phyloP scores from a whole-genome alignment of 805 yeast species.

The Suhomyces sp. region DNA sequence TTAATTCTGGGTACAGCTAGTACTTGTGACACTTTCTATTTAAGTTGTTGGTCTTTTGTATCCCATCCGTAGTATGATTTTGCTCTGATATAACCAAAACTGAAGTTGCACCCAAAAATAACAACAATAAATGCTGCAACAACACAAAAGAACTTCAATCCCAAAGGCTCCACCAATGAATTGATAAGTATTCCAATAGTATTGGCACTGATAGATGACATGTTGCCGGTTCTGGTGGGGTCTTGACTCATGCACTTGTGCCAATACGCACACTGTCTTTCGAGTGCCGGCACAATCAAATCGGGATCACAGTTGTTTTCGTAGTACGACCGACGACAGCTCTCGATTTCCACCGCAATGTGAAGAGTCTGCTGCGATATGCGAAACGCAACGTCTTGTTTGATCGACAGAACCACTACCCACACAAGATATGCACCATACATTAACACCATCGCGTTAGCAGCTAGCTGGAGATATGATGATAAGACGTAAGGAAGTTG shows the following conservation, averaged over 20 bases:
- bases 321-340: slow-evolving; percentile 50
- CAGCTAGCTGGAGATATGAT: slow-evolving; percentile 56
- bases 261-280: slow-evolving; percentile 58
- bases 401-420: slow-evolving; percentile 46
- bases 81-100: slow-evolving; percentile 65
- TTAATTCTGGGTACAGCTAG: too few relatives aligned
- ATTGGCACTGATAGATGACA: slow-evolving; percentile 56
- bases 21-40: not conserved
- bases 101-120: slow-evolving; percentile 56
- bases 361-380: slow-evolving; percentile 47
- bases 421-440: slow-evolving; percentile 45
- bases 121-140: slow-evolving; percentile 41
- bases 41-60: not conserved
- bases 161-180: slow-evolving; percentile 65
- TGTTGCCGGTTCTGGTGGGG: slow-evolving; percentile 46
- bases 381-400: slow-evolving; percentile 51
- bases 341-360: slow-evolving; percentile 48
- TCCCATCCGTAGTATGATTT: slow-evolving; percentile 41
- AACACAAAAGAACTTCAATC: slow-evolving; percentile 53
- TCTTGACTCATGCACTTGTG: slow-evolving; percentile 63
- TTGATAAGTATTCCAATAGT: slow-evolving; percentile 60
- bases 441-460: slow-evolving; percentile 47
- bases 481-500: slow-evolving; percentile 55
- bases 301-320: slow-evolving; percentile 59
- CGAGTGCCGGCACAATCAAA: slow-evolving; percentile 56